These are phyloP conservation scores for Jaenimonas drosophilae DNA, from an alignment of 208 protist genomes.

Conservation along the genomic window DNA sequence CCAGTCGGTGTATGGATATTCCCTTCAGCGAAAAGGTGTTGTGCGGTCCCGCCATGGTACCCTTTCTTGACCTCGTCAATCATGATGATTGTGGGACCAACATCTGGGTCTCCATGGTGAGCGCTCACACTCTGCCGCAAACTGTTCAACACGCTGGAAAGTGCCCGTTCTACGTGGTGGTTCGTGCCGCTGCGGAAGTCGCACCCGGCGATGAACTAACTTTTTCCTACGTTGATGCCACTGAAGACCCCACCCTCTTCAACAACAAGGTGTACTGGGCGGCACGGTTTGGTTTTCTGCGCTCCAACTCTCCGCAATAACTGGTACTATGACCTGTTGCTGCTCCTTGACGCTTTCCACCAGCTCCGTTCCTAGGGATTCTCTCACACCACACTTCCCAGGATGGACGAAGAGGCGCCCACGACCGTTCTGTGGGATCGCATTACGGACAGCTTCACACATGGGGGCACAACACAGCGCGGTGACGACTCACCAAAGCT, in stretches of 20 bases:
- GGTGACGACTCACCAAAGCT: too few species aligned
- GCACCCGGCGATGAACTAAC: slow-evolving; percentile 30
- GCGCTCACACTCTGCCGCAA: slow-evolving; percentile 4
- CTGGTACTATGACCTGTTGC: too few species aligned
- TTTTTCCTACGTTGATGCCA: slow-evolving; percentile 42
- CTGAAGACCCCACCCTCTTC: slow-evolving; percentile 23
- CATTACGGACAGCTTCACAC: too few species aligned
- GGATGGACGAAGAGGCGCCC: too few species aligned
- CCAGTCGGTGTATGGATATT: slow-evolving; percentile 64
- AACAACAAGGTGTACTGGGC: slow-evolving; percentile 47
- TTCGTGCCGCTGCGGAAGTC: slow-evolving; percentile 21
- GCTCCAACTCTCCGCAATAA: too few species aligned
- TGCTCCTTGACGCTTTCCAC: too few species aligned
- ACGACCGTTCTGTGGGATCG: too few species aligned
- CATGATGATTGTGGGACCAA: slow-evolving; percentile 35
- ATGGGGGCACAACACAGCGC: too few species aligned
- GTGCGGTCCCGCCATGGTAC: slow-evolving; percentile 66
- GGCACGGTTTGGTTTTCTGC: slow-evolving; percentile 53
- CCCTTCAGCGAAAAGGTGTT: slow-evolving; percentile 40
- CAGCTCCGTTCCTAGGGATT: too few species aligned
- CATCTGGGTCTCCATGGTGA: slow-evolving; percentile 24
- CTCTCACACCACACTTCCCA: too few species aligned
- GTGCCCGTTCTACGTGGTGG: slow-evolving; percentile 40
- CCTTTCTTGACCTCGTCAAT: slow-evolving; percentile 72
- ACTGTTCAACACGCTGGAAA: too few species aligned